Conservation (phyloP, 805 yeast species). For the Cyberlindnera suaveolens region DNA sequence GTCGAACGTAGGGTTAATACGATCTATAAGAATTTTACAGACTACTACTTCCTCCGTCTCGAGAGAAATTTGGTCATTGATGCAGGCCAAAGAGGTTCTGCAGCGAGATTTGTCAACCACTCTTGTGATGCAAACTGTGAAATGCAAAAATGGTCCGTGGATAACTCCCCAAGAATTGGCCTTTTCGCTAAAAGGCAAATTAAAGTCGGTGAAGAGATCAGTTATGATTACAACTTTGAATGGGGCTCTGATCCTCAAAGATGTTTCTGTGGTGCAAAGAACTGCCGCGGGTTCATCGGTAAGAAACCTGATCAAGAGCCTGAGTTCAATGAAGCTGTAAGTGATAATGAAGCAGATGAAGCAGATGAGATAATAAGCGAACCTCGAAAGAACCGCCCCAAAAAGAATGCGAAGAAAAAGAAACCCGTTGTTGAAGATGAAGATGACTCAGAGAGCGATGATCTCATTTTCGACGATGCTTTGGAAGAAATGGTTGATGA, state of each 20-base stretch:
- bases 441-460: neutral
- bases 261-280: slow-evolving; percentile 37
- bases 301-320: slow-evolving; percentile 9
- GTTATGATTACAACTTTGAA: slow-evolving; percentile 44
- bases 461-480: too few relatives aligned
- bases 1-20: slow-evolving; percentile 31
- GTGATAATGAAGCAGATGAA: neutral
- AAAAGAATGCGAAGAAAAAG: too few relatives aligned
- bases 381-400: too few relatives aligned
- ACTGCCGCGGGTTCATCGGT: slow-evolving; percentile 37
- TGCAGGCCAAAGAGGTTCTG: slow-evolving; percentile 38
- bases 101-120: slow-evolving; percentile 45
- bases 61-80: slow-evolving; percentile 39
- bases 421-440: neutral
- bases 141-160: slow-evolving; percentile 44
- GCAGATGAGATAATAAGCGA: too few relatives aligned
- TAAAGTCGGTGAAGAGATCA: slow-evolving; percentile 36
- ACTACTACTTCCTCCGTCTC: slow-evolving; percentile 37
- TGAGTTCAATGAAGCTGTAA: neutral
- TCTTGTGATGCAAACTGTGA: slow-evolving; percentile 42
- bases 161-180: slow-evolving; percentile 40
- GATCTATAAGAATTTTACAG: slow-evolving; percentile 26
- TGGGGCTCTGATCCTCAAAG: slow-evolving; percentile 37
- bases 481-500: too few relatives aligned
- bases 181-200: slow-evolving; percentile 36